phyloP scores from a whole-genome alignment of 805 yeast species.

The Yarrowia deformans region DNA sequence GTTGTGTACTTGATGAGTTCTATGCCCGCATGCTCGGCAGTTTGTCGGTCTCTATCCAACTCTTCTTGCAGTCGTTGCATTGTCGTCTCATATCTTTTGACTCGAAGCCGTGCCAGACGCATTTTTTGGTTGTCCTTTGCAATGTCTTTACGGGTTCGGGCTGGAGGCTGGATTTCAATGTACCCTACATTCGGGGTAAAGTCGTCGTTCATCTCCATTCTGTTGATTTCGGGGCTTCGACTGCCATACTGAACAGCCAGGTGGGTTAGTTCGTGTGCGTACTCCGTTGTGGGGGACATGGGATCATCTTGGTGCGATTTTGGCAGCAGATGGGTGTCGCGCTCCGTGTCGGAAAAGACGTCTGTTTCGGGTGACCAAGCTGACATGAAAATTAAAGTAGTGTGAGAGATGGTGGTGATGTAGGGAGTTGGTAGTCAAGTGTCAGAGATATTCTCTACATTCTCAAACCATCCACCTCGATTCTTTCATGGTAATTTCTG shows the following conservation, averaged over 20 bases:
- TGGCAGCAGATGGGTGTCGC: background rate
- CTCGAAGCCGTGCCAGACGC: background rate
- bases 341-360: background rate
- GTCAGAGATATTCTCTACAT: too few relatives aligned
- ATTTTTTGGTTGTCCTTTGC: slow-evolving; percentile 3
- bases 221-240: background rate
- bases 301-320: slow-evolving; percentile 2
- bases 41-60: slow-evolving; percentile 9
- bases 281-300: slow-evolving; percentile 25
- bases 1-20: slow-evolving; percentile 15
- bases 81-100: slow-evolving; percentile 13
- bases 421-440: too few relatives aligned
- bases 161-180: slow-evolving; percentile 20
- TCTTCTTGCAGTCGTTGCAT: slow-evolving; percentile 3
- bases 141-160: background rate
- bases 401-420: background rate
- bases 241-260: slow-evolving; percentile 6
- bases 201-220: slow-evolving; percentile 5
- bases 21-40: background rate
- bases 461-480: background rate
- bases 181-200: background rate
- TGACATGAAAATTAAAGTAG: background rate
- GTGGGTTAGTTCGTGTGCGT: slow-evolving; percentile 23
- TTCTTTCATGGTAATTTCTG: background rate
- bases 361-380: slow-evolving; percentile 18